These are phyloP conservation scores for Saccharomycopsis sp. DNA, from an alignment of 805 yeast genomes.

Conservation along the genomic window DNA sequence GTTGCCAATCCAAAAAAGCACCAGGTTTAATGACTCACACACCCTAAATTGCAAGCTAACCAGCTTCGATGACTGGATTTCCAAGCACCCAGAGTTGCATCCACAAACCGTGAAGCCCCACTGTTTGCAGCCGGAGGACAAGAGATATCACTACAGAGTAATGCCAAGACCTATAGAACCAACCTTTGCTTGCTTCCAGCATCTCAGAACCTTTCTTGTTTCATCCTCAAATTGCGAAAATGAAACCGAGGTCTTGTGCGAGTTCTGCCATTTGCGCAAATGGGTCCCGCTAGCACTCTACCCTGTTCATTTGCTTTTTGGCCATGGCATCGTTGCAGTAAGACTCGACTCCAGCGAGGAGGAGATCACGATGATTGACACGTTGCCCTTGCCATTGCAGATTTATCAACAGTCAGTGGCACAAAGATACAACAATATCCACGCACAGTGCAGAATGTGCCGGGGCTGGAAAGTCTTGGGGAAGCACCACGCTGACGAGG, in stretches of 20 bases:
- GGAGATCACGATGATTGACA: not conserved
- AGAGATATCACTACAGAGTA: not conserved
- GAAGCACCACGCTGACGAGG: conserved; percentile 1
- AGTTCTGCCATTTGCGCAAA: conserved; percentile 13
- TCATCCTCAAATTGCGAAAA: not conserved
- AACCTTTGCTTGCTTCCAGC: not conserved
- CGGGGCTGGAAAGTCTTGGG: conserved; percentile 16
- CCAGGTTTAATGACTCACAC: too few species aligned
- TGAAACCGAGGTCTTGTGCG: conserved; percentile 9
- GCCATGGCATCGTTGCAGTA: conserved; percentile 16
- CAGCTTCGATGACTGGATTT: too few species aligned
- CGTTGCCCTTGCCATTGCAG: conserved; percentile 12
- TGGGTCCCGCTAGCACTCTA: conserved; percentile 22
- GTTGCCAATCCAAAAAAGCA: too few species aligned
- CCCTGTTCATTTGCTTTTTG: conserved; percentile 22
- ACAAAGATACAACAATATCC: conserved; percentile 2
- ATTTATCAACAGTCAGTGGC: not conserved
- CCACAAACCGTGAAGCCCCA: not conserved
- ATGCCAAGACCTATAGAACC: too few species aligned
- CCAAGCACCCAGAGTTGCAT: not conserved
- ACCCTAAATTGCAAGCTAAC: too few species aligned
- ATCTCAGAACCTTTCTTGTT: not conserved
- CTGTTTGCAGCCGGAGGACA: not conserved
- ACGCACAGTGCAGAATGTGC: conserved; percentile 13
- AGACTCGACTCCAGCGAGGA: not conserved